phyloP scores from a whole-genome alignment of 2,329 filamentous ascomycete genomes.

The Colletotrichum coccodes region DNA sequence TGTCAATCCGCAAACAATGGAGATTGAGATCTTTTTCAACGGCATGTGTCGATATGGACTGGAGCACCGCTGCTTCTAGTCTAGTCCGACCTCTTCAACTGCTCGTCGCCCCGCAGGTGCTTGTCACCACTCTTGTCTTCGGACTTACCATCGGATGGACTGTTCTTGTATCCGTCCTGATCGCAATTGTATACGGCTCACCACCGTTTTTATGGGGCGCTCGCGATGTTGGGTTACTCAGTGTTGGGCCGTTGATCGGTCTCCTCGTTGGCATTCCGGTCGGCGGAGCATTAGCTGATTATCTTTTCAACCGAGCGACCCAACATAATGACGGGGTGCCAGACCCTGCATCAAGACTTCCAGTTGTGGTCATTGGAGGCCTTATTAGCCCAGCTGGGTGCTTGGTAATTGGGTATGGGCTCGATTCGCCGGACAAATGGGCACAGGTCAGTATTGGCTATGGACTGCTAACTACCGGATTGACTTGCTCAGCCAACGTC shows the following conservation, averaged over 20 bases:
- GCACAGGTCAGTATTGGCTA: conserved; percentile 30
- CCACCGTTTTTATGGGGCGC: conserved; percentile 21
- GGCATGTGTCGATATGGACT: conserved; percentile 24
- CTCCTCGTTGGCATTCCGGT: conserved; percentile 19
- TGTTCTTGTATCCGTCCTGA: conserved; percentile 12
- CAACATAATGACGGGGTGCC: neutral
- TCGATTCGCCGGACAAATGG: conserved; percentile 31
- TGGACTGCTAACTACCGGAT: conserved; percentile 33
- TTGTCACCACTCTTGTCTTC: conserved; percentile 24
- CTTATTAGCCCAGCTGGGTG: conserved; percentile 34
- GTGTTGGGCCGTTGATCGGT: conserved; percentile 15
- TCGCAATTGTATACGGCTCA: conserved; percentile 9
- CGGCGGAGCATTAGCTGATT: conserved; percentile 27
- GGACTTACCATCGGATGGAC: conserved; percentile 27
- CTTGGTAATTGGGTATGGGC: conserved; percentile 30
- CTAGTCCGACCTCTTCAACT: conserved; percentile 7
- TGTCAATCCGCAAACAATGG: conserved; percentile 6
- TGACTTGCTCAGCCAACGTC: conserved; percentile 36
- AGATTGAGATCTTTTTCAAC: conserved; percentile 18
- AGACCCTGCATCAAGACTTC: conserved; percentile 30
- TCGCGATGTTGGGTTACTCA: conserved; percentile 20
- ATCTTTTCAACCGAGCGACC: conserved; percentile 13
- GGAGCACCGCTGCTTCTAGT: conserved; percentile 1
- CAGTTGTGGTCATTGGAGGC: conserved; percentile 27
- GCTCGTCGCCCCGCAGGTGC: conserved; percentile 17